Evolutionary conservation across 176 grass and related monocot genomes (phyloP).

Genomic region (Rhipidocladum racemiflorum): DNA sequence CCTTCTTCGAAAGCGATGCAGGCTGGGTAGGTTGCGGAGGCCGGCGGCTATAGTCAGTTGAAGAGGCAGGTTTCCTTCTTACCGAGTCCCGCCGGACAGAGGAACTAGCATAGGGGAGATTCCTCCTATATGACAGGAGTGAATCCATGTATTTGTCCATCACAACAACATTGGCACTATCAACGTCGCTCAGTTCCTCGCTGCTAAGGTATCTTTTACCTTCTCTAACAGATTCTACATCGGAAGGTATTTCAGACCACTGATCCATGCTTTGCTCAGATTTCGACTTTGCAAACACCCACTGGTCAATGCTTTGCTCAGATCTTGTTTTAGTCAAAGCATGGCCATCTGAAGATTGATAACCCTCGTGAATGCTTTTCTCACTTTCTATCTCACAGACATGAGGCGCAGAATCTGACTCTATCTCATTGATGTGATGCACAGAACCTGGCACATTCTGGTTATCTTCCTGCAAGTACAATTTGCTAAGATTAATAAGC

Average conservation of each 20-base stretch:
- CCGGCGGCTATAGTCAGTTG: slow-evolving; percentile 33
- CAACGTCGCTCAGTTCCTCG: slow-evolving; percentile 47
- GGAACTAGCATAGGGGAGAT: slow-evolving; percentile 46
- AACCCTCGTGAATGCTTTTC: slow-evolving; percentile 46
- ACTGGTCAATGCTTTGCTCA: slow-evolving; percentile 72
- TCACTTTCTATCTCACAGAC: slow-evolving; percentile 58
- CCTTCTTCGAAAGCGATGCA: slow-evolving; percentile 45
- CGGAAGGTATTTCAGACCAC: slow-evolving; percentile 79
- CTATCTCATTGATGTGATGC: slow-evolving; percentile 40
- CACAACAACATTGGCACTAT: slow-evolving; percentile 55
- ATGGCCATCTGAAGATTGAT: slow-evolving; percentile 50
- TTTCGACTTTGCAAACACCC: slow-evolving; percentile 70
- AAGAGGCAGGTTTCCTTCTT: slow-evolving; percentile 59
- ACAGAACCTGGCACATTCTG: slow-evolving; percentile 23
- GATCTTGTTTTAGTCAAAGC: slow-evolving; percentile 55
- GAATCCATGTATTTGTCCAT: slow-evolving; percentile 98
- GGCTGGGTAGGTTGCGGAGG: slow-evolving; percentile 33
- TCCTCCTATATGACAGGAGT: slow-evolving; percentile 54
- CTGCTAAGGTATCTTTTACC: slow-evolving; percentile 46
- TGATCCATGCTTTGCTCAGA: slow-evolving; percentile 95
- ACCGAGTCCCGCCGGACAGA: slow-evolving; percentile 51
- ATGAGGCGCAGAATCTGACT: slow-evolving; percentile 41
- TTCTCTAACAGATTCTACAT: slow-evolving; percentile 60
- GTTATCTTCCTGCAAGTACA: slow-evolving; percentile 37
- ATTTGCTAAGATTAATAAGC: slow-evolving; percentile 17